Base-by-base conservation (phyloP, 345 rosid species). In the Melaleuca quinquenervia region DNA sequence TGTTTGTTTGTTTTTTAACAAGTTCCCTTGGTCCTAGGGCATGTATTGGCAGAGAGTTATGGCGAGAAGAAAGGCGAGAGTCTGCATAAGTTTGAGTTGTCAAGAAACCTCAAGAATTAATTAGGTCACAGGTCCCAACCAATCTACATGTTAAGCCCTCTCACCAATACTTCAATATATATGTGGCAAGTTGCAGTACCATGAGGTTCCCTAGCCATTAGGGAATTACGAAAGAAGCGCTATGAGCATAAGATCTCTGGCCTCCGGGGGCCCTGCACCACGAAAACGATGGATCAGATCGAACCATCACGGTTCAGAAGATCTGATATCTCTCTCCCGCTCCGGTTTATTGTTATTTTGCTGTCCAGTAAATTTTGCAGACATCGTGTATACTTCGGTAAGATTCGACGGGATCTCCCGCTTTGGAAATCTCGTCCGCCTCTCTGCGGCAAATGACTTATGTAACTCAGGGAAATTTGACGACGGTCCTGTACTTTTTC, bases 81-180 rank as follows among this genome's bases (percentile, higher is more conserved):
- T 70, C 48, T 18, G 78, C 78, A 18, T 32, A 32, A 21, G 21
- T 70, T 70, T 32, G 78, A 32, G 48, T 32, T 24, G 78, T 70
- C 18, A 70, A 70, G 78, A 32, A 70, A 70, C 44, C 52, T 52
- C 50, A 41, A 22, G 48, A 36, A 85, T 52, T 74, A 24, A 85
- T 85, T 85, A 52, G 86, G 82, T 74, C 18, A 53, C 82, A 74
- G 29, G 86, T 85, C 86, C 60, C 83, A 36, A 74, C 83, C 86
- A 41, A 52, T 52, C 44, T 45, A 32, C 78, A 18, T 14, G 29
- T 58, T 12, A 62, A 62, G 55, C 18, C 32, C 86, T 44, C 83
- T 85, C 45, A 84, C 64, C 86, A 41, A 21, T 51, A 85, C 51
- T 18, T 74, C 26, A 44, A 48, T 74, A 48, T 74, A 21, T 62